Conservation (phyloP, 1,284 basidiomycete genomes). For the Golubevia pallescens region DNA sequence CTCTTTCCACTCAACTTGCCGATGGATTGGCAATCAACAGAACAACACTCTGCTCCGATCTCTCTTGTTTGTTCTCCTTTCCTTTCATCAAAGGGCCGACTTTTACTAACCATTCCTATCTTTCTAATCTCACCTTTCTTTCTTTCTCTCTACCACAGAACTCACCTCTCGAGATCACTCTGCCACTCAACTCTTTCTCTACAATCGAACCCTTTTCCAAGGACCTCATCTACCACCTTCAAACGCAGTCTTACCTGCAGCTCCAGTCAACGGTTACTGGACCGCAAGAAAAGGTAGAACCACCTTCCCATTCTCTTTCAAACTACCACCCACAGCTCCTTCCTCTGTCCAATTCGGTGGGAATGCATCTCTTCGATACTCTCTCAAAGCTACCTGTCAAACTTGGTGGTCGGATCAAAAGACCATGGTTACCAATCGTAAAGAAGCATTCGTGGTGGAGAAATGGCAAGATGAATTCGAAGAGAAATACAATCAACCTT, state of each 20-base stretch:
- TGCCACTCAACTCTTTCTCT: conserved; percentile 49
- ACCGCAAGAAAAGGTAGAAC: conserved; percentile 50
- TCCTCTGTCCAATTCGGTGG: conserved; percentile 46
- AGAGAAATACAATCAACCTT: conserved; percentile 28
- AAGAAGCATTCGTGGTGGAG: conserved; percentile 48
- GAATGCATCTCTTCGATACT: conserved; percentile 43
- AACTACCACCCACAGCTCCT: conserved; percentile 35
- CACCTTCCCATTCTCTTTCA: conserved; percentile 48
- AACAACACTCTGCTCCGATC: no score
- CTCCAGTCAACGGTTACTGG: conserved; percentile 48
- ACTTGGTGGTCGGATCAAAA: conserved; percentile 44
- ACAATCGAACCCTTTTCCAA: conserved; percentile 51
- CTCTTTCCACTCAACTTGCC: no score
- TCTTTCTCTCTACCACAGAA: conserved; percentile 17
- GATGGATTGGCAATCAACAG: no score
- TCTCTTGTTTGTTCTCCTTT: no score
- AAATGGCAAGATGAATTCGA: conserved; percentile 38
- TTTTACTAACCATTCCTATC: no score
- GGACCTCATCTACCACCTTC: conserved; percentile 49
- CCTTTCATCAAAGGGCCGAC: no score
- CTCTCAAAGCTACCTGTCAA: conserved; percentile 46
- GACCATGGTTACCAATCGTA: conserved; percentile 35
- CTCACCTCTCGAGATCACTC: conserved; percentile 50
- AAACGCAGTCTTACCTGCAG: conserved; percentile 46
- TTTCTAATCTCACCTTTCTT: no score